Conservation (phyloP, 768 basidiomycete genomes). For the Russula ochroleuca region DNA sequence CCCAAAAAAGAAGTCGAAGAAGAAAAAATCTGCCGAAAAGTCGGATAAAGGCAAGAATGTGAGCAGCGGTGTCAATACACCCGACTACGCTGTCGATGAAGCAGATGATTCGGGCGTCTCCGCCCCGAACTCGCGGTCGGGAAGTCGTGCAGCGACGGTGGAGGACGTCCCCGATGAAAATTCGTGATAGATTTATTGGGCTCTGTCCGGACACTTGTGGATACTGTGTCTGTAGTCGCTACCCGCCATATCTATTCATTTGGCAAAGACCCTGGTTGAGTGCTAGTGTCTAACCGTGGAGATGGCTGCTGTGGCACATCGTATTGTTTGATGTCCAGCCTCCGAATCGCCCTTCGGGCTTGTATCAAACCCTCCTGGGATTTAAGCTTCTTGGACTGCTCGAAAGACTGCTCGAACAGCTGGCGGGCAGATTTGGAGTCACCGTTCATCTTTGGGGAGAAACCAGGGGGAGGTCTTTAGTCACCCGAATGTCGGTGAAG, state of each 20-base stretch:
- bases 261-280: slow-evolving; percentile 17
- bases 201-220: background rate
- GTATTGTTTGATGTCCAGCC: slow-evolving; percentile 16
- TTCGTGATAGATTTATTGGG: slow-evolving; percentile 27
- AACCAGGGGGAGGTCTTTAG: background rate
- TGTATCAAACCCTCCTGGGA: slow-evolving; percentile 23
- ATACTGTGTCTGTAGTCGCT: slow-evolving; percentile 12
- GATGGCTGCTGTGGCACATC: background rate
- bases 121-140: slow-evolving; percentile 35
- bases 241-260: slow-evolving; percentile 22
- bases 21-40: slow-evolving; percentile 53
- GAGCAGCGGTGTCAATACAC: slow-evolving; percentile 34
- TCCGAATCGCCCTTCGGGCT: slow-evolving; percentile 23
- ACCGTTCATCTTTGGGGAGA: slow-evolving; percentile 15
- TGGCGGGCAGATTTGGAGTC: slow-evolving; percentile 20
- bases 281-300: background rate
- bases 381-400: slow-evolving; percentile 22
- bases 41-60: slow-evolving; percentile 43
- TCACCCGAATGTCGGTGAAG: background rate
- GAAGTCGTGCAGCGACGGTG: slow-evolving; percentile 33
- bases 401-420: slow-evolving; percentile 22
- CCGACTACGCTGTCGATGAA: slow-evolving; percentile 42
- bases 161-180: slow-evolving; percentile 36
- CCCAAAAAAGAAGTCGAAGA: slow-evolving; percentile 62
- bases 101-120: slow-evolving; percentile 38